These are phyloP conservation scores for Aspergillus nidulans DNA, from an alignment of 495 filamentous ascomycete genomes.

Conservation along the genomic window DNA sequence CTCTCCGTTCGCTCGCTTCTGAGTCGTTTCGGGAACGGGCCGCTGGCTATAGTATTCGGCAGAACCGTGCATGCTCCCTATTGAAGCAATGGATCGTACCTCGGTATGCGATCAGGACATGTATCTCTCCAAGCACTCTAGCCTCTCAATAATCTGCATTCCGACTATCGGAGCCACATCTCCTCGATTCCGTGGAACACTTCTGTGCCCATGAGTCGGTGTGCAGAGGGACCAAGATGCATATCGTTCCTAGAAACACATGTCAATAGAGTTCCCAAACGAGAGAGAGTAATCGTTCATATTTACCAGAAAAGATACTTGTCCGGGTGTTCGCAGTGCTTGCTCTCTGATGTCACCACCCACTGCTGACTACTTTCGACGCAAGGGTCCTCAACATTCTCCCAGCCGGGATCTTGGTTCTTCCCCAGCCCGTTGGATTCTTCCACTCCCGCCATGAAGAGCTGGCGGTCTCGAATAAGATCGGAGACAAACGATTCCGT, in stretches of 20 bases:
- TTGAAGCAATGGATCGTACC: background rate
- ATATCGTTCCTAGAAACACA: conserved; percentile 45
- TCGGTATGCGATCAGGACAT: background rate
- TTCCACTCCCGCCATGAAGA: conserved; percentile 38
- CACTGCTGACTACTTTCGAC: conserved; percentile 27
- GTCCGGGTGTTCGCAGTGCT: conserved; percentile 41
- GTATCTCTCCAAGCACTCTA: background rate
- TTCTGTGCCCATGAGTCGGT: conserved; percentile 45
- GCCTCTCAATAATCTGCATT: background rate
- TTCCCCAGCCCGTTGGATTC: conserved; percentile 41
- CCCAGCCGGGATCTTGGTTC: conserved; percentile 36
- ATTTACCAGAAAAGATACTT: conserved; percentile 52
- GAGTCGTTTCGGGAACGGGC: conserved; percentile 12
- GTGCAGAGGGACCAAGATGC: conserved; percentile 45
- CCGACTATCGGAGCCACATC: conserved; percentile 25
- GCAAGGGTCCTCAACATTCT: conserved; percentile 36
- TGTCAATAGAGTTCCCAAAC: conserved; percentile 11
- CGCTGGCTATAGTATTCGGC: conserved; percentile 6
- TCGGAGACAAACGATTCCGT: conserved; percentile 48
- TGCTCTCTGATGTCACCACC: conserved; percentile 35
- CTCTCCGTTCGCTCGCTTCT: background rate
- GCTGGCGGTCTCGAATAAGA: conserved; percentile 44
- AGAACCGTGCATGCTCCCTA: background rate
- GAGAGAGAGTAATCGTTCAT: background rate
- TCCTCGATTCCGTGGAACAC: conserved; percentile 43